Percentiles rank a stretch among this genome's conserved stretches.
phyloP scores from a whole-genome alignment of 2,329 filamentous ascomycete genomes.

The Dactylellina drechsleri region DNA sequence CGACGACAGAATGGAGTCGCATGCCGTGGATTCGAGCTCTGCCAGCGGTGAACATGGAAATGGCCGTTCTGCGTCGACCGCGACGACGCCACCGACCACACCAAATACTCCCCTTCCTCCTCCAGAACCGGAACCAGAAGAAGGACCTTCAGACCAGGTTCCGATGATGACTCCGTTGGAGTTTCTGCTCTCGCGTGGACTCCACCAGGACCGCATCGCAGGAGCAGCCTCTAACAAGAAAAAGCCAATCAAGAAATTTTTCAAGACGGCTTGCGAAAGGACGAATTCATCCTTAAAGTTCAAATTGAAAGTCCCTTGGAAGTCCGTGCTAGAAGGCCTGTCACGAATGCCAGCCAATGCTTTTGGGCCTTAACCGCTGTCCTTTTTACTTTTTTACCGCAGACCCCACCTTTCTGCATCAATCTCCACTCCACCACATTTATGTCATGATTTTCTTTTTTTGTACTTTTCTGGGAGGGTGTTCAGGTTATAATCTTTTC shows the following conservation, averaged over 20 bases:
- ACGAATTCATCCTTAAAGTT: constrained; percentile 21
- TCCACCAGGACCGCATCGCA: constrained; percentile 8
- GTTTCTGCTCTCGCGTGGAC: constrained; percentile 36
- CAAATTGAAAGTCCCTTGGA: constrained; percentile 26
- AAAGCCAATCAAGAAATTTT: not conserved
- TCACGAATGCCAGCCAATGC: no score
- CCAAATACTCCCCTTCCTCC: not conserved
- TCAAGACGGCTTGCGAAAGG: constrained; percentile 7
- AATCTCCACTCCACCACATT: no score
- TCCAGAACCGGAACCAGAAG: not conserved
- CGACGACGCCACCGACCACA: not conserved
- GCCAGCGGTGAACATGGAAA: not conserved
- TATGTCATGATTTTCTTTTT: not conserved
- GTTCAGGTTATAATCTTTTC: no score
- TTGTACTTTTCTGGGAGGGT: no score
- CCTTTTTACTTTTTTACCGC: not conserved
- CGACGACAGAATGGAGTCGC: not conserved
- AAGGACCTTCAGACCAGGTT: not conserved
- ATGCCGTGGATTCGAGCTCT: not conserved
- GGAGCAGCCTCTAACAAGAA: no score
- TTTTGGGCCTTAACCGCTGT: not conserved
- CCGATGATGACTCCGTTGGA: constrained; percentile 27
- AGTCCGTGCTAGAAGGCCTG: constrained; percentile 17
- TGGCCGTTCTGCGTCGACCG: not conserved
- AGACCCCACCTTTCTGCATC: not conserved